These are phyloP conservation scores for Daldinia caldariorum DNA, from an alignment of 495 filamentous ascomycete genomes.

Conservation along the genomic window DNA sequence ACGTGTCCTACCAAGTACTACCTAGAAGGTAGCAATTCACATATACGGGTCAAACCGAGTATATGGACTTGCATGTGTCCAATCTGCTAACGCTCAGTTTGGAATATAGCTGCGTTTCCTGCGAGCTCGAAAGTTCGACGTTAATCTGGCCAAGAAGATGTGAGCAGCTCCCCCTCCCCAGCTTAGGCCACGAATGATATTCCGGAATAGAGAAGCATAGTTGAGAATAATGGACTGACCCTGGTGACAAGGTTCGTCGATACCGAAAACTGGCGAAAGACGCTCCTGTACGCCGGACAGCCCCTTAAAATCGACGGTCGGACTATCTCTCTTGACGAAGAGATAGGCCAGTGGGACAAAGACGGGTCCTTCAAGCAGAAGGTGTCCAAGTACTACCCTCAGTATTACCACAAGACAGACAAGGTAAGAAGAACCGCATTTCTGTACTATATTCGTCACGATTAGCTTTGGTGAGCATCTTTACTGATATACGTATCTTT, in stretches of 20 bases:
- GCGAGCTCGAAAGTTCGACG: slow-evolving; percentile 93
- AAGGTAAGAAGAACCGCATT: slow-evolving; percentile 65
- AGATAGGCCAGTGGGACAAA: slow-evolving; percentile 83
- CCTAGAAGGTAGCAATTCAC: background rate
- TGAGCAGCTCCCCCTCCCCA: slow-evolving; percentile 54
- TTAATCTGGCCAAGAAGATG: slow-evolving; percentile 85
- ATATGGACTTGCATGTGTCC: background rate
- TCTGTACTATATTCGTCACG: background rate
- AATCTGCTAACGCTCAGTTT: slow-evolving; percentile 30
- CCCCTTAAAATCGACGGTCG: slow-evolving; percentile 41
- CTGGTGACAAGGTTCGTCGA: slow-evolving; percentile 78
- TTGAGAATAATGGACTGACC: slow-evolving; percentile 37
- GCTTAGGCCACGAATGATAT: slow-evolving; percentile 5
- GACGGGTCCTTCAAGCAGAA: slow-evolving; percentile 76
- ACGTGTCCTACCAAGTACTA: slow-evolving; percentile 16
- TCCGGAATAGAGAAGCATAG: slow-evolving; percentile 1
- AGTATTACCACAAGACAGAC: slow-evolving; percentile 99
- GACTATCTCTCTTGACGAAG: slow-evolving; percentile 76
- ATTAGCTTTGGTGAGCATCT: background rate
- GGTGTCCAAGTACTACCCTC: slow-evolving; percentile 93
- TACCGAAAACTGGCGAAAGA: slow-evolving; percentile 90
- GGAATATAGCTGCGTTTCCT: slow-evolving; percentile 79
- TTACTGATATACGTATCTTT: slow-evolving; percentile 14
- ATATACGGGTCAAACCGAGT: background rate
- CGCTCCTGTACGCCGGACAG: slow-evolving; percentile 53